Percentiles rank a stretch among this genome's conserved stretches.
These are phyloP conservation scores for Moesziomyces sp. DNA, from an alignment of 1,284 basidiomycete species.

Conservation along the genomic window DNA sequence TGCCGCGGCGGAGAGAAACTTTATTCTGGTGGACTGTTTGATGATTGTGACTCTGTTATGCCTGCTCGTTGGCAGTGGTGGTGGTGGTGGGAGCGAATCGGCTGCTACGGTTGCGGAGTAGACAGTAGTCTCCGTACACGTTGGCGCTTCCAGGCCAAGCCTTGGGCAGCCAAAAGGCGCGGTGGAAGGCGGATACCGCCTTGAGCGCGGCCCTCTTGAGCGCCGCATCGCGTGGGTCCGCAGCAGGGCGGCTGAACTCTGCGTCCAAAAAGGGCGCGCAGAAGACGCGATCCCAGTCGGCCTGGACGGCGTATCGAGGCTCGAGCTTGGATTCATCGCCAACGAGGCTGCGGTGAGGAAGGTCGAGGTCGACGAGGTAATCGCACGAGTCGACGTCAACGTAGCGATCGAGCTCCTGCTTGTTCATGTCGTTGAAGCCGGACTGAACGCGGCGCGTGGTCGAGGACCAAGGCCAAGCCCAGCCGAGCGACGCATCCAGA, in stretches of 20 bases:
- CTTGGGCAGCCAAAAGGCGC: slow-evolving; percentile 58
- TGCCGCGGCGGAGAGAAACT: no score
- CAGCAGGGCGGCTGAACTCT: slow-evolving; percentile 36
- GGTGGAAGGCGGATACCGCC: slow-evolving; percentile 38
- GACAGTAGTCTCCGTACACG: slow-evolving; percentile 58
- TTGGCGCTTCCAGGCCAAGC: slow-evolving; percentile 38
- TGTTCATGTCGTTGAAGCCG: slow-evolving; percentile 88
- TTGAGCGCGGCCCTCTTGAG: slow-evolving; percentile 4
- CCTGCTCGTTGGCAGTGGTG: no score
- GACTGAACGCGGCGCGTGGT: slow-evolving; percentile 76
- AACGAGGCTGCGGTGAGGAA: slow-evolving; percentile 36
- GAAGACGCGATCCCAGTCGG: slow-evolving; percentile 47
- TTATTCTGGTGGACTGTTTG: no score
- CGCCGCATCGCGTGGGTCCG: slow-evolving; percentile 9
- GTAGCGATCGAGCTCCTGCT: slow-evolving; percentile 81
- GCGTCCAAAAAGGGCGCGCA: slow-evolving; percentile 62
- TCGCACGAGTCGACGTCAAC: slow-evolving; percentile 71
- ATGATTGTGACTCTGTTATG: no score
- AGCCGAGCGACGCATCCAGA: slow-evolving; percentile 70
- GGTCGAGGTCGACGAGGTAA: slow-evolving; percentile 61
- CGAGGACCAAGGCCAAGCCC: slow-evolving; percentile 47
- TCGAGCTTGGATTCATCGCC: slow-evolving; percentile 31
- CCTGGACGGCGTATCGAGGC: slow-evolving; percentile 38
- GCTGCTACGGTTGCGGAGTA: slow-evolving; percentile 39
- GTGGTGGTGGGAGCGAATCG: slow-evolving; percentile 5